These are phyloP conservation scores for Phytophthora ramorum DNA, from an alignment of 352 stramenopile species.

Conservation along the genomic window DNA sequence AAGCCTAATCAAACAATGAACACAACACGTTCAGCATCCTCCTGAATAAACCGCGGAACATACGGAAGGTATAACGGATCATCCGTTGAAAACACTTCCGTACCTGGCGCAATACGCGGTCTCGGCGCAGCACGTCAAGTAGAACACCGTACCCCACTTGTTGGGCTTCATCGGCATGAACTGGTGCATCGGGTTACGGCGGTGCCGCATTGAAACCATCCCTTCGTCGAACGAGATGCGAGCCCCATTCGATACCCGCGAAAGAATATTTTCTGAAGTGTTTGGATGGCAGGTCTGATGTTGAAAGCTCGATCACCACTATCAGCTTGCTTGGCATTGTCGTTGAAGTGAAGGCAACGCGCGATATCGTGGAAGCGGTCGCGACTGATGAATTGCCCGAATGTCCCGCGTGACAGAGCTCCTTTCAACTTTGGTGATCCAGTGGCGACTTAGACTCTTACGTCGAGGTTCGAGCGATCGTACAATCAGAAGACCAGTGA, in stretches of 20 bases:
- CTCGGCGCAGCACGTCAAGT: conserved; percentile 13
- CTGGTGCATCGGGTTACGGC: background rate
- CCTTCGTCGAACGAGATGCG: conserved; percentile 7
- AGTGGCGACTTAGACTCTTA: conserved; percentile 3
- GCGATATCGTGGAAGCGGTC: conserved; percentile 10
- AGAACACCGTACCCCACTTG: conserved; percentile 14
- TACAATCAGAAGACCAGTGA: conserved; percentile 5
- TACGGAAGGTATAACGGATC: no score
- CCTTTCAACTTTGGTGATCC: conserved; percentile 9
- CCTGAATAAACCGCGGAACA: background rate
- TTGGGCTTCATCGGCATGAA: conserved; percentile 9
- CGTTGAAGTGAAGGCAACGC: conserved; percentile 12
- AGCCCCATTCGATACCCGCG: background rate
- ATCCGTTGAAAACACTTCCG: background rate
- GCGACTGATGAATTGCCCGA: conserved; percentile 7
- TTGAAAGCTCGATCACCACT: conserved; percentile 12
- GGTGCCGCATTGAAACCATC: conserved; percentile 1
- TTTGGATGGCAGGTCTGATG: background rate
- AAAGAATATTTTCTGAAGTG: background rate
- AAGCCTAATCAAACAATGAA: background rate
- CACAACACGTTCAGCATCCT: background rate
- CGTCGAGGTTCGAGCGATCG: conserved; percentile 1
- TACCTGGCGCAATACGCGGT: conserved; percentile 14
- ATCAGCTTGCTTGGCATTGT: background rate
- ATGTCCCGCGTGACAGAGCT: background rate